Evolutionary conservation across 2,329 filamentous ascomycete genomes (phyloP), one percentile per base, ranked within the genome.

Genomic region (Cytospora piceicola): DNA sequence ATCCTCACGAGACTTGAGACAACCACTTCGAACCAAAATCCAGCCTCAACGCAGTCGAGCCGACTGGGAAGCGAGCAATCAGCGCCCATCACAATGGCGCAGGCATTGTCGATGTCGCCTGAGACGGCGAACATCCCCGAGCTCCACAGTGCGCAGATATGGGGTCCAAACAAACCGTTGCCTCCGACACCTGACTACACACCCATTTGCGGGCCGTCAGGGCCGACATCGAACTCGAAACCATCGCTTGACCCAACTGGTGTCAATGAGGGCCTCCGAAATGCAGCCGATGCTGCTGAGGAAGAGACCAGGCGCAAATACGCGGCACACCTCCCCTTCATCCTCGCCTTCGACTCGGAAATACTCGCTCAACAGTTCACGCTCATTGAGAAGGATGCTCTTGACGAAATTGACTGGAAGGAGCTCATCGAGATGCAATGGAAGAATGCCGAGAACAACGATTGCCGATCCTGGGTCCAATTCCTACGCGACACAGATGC

Each of bases 321-420:
- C 67, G 80, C 82, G 2, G 82, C 83, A 4, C 92, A 95, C 75
- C 77, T 94, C 42, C 92, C 92, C 0, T 95, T 95, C 75, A 89
- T 93, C 64, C 81, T 95, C 29, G 90, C 90, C 0, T 94, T 93
- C 71, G 90, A 93, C 72, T 93, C 92, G 7, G 88, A 92, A 70
- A 81, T 90, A 3, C 82, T 95, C 30, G 92, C 92, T 3, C 90
- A 94, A 75, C 92, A 95, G 71, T 92, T 95, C 70, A 94, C 91
- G 0, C 83, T 95, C 39, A 92, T 95, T 56, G 92, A 95, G 73
- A 94, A 94, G 75, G 92, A 94, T 73, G 92, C 91, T 0, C 81
- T 95, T 27, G 91, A 93, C 70, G 92, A 94, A 75, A 91, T 95
- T 68, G 91, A 94, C 77, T 95, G 92, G 92, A 93, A 91, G 74